Percentiles rank a stretch among this genome's conserved stretches.
Evolutionary conservation across 805 yeast genomes (phyloP).

Genomic region (Hanseniaspora singularis): DNA sequence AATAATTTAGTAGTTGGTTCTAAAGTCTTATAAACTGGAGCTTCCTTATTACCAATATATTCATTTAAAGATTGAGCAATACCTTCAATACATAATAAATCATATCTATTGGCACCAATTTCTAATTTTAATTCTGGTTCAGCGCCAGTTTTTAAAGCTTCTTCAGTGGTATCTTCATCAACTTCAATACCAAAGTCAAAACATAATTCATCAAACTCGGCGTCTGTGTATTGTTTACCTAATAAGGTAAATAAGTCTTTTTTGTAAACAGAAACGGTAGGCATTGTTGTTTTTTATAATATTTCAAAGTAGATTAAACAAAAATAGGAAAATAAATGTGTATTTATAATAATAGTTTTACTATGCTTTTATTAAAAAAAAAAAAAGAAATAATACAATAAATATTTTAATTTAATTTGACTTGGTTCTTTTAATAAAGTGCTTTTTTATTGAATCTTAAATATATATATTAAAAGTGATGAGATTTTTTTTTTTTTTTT

Average conservation of each 20-base stretch:
- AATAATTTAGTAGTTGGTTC: conserved; percentile 58
- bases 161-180: conserved; percentile 89
- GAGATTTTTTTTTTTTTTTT: too few species aligned
- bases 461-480: too few species aligned
- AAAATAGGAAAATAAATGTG: neutral
- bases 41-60: conserved; percentile 55
- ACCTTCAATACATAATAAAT: conserved; percentile 95
- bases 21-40: conserved; percentile 56
- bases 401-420: too few species aligned
- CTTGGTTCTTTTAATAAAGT: too few species aligned
- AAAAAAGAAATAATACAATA: too few species aligned
- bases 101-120: conserved; percentile 96
- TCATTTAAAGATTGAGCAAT: conserved; percentile 90
- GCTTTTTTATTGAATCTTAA: too few species aligned
- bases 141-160: conserved; percentile 34
- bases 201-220: conserved; percentile 93
- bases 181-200: conserved; percentile 95
- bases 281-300: conserved; percentile 50
- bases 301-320: neutral
- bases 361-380: too few species aligned
- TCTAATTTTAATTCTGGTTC: conserved; percentile 93
- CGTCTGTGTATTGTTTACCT: conserved; percentile 59
- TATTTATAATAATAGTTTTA: too few species aligned
- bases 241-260: conserved; percentile 76
- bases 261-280: conserved; percentile 92